Evolutionary conservation across 805 yeast genomes (phyloP).

Genomic region (Yarrowia bubula): DNA sequence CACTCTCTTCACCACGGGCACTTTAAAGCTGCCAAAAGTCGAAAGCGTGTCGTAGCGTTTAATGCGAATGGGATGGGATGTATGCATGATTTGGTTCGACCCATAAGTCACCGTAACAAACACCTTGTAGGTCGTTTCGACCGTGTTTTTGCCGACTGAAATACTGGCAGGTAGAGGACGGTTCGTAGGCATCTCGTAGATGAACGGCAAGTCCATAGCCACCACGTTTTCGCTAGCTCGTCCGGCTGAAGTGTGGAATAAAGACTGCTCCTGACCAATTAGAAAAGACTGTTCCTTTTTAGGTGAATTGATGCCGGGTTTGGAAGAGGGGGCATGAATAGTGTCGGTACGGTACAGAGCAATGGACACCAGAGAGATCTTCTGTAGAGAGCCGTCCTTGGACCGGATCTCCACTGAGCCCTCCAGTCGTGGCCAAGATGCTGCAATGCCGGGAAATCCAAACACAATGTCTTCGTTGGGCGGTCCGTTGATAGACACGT

Average conservation of each 20-base stretch:
- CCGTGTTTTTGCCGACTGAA: slow-evolving; percentile 35
- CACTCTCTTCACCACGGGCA: slow-evolving; percentile 35
- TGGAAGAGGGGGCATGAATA: slow-evolving; percentile 39
- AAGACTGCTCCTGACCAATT: slow-evolving; percentile 38
- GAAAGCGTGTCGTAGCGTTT: slow-evolving; percentile 43
- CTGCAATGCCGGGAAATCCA: slow-evolving; percentile 46
- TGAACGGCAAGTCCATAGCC: slow-evolving; percentile 43
- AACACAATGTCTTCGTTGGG: slow-evolving; percentile 45
- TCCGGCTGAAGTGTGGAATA: slow-evolving; percentile 35
- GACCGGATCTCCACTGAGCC: slow-evolving; percentile 43
- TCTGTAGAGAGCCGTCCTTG: slow-evolving; percentile 34
- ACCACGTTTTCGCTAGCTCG: slow-evolving; percentile 32
- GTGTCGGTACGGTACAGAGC: slow-evolving; percentile 44
- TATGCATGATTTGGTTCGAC: slow-evolving; percentile 32
- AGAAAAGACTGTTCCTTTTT: slow-evolving; percentile 41
- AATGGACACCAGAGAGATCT: slow-evolving; percentile 36
- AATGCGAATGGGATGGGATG: slow-evolving; percentile 40
- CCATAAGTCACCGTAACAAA: slow-evolving; percentile 38
- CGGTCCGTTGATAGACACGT: slow-evolving; percentile 38
- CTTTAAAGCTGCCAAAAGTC: slow-evolving; percentile 40
- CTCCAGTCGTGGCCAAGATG: slow-evolving; percentile 44
- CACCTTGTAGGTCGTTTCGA: slow-evolving; percentile 40
- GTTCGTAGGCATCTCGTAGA: slow-evolving; percentile 39
- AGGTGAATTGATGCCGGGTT: slow-evolving; percentile 37
- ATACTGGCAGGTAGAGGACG: slow-evolving; percentile 41